Evolutionary conservation across 2,329 filamentous ascomycete species (phyloP).

Genomic region (Lachnum nothofagi): DNA sequence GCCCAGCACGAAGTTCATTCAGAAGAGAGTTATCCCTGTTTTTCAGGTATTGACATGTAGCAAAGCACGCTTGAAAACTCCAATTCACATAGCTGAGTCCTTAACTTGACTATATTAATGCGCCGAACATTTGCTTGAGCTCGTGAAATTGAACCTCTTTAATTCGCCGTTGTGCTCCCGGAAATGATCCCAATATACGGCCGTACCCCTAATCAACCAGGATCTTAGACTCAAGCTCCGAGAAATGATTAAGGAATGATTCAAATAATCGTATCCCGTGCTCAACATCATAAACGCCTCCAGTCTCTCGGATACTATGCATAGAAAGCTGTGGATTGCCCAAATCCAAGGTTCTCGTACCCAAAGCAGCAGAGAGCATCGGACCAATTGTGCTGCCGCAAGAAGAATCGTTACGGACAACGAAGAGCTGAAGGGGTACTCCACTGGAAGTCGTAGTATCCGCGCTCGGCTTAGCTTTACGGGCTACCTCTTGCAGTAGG

Average conservation of each 20-base stretch:
- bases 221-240: conserved; percentile 76
- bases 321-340: conserved; percentile 93
- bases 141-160: no score
- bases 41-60: no score
- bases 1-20: no score
- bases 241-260: conserved; percentile 80
- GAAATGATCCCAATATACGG: background rate
- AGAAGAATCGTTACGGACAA: conserved; percentile 89
- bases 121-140: no score
- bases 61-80: no score
- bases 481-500: conserved; percentile 79
- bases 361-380: conserved; percentile 85
- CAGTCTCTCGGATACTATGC: conserved; percentile 94
- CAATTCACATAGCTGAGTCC: no score
- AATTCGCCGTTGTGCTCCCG: background rate
- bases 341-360: conserved; percentile 82
- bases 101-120: no score
- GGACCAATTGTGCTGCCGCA: conserved; percentile 97
- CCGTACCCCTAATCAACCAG: conserved; percentile 61
- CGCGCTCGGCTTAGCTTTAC: conserved; percentile 47
- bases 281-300: conserved; percentile 80
- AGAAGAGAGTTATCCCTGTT: no score
- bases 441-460: conserved; percentile 49
- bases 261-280: conserved; percentile 81
- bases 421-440: conserved; percentile 90